Conservation (phyloP, 2,329 filamentous ascomycete species). For the Pyricularia pennisetigena region DNA sequence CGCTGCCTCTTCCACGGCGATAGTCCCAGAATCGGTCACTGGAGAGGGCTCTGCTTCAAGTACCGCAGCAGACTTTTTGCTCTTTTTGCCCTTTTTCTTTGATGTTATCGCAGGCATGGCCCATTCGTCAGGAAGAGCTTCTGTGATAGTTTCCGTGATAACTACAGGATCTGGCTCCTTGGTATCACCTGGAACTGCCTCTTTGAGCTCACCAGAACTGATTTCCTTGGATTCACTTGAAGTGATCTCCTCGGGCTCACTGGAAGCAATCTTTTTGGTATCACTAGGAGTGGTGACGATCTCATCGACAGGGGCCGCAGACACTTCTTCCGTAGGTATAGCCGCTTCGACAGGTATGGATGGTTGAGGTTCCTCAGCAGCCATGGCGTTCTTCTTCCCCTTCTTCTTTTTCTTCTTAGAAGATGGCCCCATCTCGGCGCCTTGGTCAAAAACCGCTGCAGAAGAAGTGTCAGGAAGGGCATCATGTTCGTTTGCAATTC, state of each 20-base stretch:
- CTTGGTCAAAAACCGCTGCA: neutral
- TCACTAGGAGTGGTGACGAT: neutral
- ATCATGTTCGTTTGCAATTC: neutral
- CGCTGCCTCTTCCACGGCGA: neutral
- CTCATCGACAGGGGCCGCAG: neutral
- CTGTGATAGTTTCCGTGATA: neutral
- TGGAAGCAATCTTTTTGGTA: neutral
- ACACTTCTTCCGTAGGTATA: neutral
- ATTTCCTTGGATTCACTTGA: no score
- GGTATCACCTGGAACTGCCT: neutral
- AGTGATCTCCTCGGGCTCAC: neutral
- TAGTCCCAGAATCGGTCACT: neutral
- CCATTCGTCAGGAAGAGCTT: conserved; percentile 2
- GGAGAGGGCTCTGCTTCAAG: neutral
- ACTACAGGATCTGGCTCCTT: neutral
- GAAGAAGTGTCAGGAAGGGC: neutral
- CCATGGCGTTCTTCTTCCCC: neutral
- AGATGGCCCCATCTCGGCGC: neutral
- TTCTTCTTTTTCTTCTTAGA: conserved; percentile 3
- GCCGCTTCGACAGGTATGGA: neutral
- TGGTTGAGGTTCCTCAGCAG: neutral
- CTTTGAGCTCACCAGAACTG: no score
- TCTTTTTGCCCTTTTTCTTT: conserved; percentile 6
- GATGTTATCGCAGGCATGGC: neutral
- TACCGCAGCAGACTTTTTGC: neutral